Evolutionary conservation across 1,284 basidiomycete genomes (phyloP).

Genomic region (Salmacisia buchloeana): DNA sequence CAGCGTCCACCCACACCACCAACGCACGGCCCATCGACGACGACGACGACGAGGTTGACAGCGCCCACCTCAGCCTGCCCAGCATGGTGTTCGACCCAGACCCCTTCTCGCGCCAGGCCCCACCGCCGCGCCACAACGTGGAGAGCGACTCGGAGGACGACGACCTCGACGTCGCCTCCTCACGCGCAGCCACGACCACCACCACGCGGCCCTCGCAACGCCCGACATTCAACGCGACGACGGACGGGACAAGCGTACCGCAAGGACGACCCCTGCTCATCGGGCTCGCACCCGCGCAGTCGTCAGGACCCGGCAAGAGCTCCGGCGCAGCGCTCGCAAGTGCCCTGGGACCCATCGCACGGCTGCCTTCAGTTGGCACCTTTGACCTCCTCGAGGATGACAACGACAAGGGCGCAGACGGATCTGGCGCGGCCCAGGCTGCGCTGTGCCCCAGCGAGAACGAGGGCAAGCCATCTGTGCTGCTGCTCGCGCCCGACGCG

Average conservation of each 20-base stretch:
- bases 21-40: no score
- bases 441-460: neutral
- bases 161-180: neutral
- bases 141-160: slow-evolving; percentile 5
- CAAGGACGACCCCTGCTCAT: neutral
- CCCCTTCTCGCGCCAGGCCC: neutral
- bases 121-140: neutral
- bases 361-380: neutral
- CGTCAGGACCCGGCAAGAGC: neutral
- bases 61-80: no score
- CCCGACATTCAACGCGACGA: neutral
- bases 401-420: neutral
- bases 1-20: no score
- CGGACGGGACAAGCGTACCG: neutral
- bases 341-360: neutral
- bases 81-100: neutral
- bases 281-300: neutral
- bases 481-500: neutral
- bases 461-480: neutral
- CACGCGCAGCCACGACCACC: neutral
- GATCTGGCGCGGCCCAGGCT: neutral
- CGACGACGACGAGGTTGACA: no score
- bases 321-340: neutral
- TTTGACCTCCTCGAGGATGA: no score
- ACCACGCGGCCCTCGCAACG: no score